Percentiles rank a stretch among this genome's conserved stretches.
Conservation (phyloP, 441 rosid species). For the Manihot esculenta region DNA sequence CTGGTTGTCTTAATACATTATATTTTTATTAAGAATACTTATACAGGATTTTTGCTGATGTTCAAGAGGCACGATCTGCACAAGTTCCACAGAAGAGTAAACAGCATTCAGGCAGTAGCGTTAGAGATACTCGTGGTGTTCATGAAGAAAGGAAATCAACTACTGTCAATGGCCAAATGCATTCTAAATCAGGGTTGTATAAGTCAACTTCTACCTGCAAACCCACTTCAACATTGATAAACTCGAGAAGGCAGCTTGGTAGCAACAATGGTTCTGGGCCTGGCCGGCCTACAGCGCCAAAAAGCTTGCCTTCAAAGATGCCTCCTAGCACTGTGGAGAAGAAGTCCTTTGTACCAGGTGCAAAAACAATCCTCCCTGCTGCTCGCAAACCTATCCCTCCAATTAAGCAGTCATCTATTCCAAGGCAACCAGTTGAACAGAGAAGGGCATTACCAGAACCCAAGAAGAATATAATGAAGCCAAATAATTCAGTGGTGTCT, state of each 20-base stretch:
- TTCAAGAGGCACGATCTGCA: constrained; percentile 70
- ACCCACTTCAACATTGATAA: constrained; percentile 30
- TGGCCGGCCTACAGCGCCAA: constrained; percentile 52
- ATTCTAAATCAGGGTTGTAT: constrained; percentile 39
- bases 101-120: constrained; percentile 43
- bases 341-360: constrained; percentile 28
- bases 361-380: constrained; percentile 41
- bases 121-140: constrained; percentile 37
- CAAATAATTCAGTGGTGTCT: constrained; percentile 43
- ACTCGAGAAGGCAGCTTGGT: constrained; percentile 52
- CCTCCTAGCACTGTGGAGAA: constrained; percentile 37
- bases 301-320: constrained; percentile 42
- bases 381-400: constrained; percentile 44
- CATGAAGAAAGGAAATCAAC: constrained; percentile 43
- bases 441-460: constrained; percentile 46
- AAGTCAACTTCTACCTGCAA: constrained; percentile 43
- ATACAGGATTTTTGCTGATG: constrained; percentile 68
- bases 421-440: constrained; percentile 52
- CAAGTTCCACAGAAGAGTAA: constrained; percentile 50
- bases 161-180: constrained; percentile 43
- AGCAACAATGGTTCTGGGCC: constrained; percentile 60
- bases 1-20: constrained; percentile 34
- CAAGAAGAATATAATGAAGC: constrained; percentile 29
- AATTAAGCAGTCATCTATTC: constrained; percentile 44
- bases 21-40: constrained; percentile 63